These are phyloP conservation scores for Mariannaea sp. DNA, from an alignment of 2,329 filamentous ascomycete genomes.

Conservation along the genomic window DNA sequence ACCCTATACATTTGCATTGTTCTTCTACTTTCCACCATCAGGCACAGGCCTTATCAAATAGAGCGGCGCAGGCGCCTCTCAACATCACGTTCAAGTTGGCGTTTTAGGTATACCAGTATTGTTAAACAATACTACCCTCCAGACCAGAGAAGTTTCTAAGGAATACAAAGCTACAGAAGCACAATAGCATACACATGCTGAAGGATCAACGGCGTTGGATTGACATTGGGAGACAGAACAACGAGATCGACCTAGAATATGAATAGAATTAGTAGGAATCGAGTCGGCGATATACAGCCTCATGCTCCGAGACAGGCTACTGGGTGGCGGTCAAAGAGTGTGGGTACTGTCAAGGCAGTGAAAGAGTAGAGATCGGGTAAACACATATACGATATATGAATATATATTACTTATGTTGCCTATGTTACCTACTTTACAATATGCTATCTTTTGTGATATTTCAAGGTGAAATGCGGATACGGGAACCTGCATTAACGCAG, in stretches of 20 bases:
- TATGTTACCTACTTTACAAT: no score
- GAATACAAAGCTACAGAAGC: not conserved
- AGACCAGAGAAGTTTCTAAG: not conserved
- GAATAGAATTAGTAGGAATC: no score
- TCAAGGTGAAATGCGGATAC: no score
- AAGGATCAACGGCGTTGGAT: not conserved
- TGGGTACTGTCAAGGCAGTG: no score
- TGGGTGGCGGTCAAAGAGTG: no score
- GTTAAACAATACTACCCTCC: not conserved
- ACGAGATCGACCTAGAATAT: not conserved
- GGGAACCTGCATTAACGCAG: no score
- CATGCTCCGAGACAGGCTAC: slow-evolving; percentile 14
- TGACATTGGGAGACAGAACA: not conserved
- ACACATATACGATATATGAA: no score
- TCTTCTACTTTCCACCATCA: slow-evolving; percentile 2
- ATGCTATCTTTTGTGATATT: no score
- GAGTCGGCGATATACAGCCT: no score
- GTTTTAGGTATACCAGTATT: not conserved
- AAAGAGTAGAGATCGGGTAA: no score
- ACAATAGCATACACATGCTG: not conserved
- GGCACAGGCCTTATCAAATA: slow-evolving; percentile 7
- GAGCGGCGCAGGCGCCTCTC: slow-evolving; percentile 14
- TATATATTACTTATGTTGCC: no score
- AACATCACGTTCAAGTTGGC: not conserved
- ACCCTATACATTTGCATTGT: not conserved